Percentiles rank a stretch among this genome's conserved stretches.
These are phyloP conservation scores for Poa annua DNA, from an alignment of 176 grass and related monocot species.

Conservation along the genomic window DNA sequence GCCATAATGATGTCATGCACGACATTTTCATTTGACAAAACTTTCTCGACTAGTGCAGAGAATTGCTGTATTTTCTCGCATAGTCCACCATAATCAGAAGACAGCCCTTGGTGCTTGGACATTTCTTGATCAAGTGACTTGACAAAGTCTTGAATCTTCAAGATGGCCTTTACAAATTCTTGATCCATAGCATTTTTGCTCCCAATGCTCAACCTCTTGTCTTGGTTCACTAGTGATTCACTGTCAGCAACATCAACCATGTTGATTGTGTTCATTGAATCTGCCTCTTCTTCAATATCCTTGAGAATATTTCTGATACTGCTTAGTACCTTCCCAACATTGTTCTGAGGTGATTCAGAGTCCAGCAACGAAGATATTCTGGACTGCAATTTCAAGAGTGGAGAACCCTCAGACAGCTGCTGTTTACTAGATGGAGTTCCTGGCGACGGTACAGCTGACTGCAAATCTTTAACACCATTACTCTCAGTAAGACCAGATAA, in stretches of 20 bases:
- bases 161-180: slow-evolving; percentile 71
- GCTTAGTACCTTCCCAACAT: slow-evolving; percentile 62
- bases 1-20: slow-evolving; percentile 60
- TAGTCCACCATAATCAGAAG: slow-evolving; percentile 60
- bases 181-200: slow-evolving; percentile 52
- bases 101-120: slow-evolving; percentile 55
- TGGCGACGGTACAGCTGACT: slow-evolving; percentile 35
- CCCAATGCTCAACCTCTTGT: slow-evolving; percentile 39
- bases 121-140: slow-evolving; percentile 76
- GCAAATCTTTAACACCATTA: slow-evolving; percentile 49
- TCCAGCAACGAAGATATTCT: slow-evolving; percentile 80
- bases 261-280: slow-evolving; percentile 46
- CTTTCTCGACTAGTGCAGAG: slow-evolving; percentile 66
- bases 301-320: slow-evolving; percentile 81
- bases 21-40: slow-evolving; percentile 55
- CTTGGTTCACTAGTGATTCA: slow-evolving; percentile 45
- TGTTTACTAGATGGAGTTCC: slow-evolving; percentile 60
- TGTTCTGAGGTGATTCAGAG: slow-evolving; percentile 56
- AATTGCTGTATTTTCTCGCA: slow-evolving; percentile 75
- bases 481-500: slow-evolving; percentile 50
- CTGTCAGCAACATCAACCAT: slow-evolving; percentile 41
- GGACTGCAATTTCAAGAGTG: slow-evolving; percentile 68
- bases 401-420: slow-evolving; percentile 41
- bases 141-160: slow-evolving; percentile 84
- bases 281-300: slow-evolving; percentile 79